Percentiles rank a stretch among this genome's conserved stretches.
Evolutionary conservation across 2,329 filamentous ascomycete genomes (phyloP).

Genomic region (Hyphodiscus sp.): DNA sequence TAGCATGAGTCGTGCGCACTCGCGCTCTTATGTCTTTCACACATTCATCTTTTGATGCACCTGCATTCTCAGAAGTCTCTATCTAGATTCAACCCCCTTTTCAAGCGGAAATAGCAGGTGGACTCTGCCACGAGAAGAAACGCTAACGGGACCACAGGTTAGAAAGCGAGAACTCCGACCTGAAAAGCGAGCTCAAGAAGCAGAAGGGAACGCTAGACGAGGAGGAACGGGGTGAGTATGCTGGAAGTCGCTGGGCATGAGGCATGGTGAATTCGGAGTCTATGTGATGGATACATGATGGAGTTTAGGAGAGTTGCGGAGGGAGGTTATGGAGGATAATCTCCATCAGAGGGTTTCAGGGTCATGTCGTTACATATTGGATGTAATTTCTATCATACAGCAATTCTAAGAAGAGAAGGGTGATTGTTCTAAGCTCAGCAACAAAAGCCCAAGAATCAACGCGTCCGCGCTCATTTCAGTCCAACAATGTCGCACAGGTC

Average conservation of each 20-base stretch:
- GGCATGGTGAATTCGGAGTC: background rate
- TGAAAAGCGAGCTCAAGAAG: slow-evolving; percentile 39
- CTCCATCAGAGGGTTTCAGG: background rate
- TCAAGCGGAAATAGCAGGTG: too few relatives aligned
- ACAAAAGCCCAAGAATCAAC: slow-evolving; percentile 1
- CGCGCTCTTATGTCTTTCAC: too few relatives aligned
- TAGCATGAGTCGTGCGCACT: too few relatives aligned
- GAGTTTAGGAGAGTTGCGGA: too few relatives aligned
- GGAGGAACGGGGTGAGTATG: slow-evolving; percentile 7
- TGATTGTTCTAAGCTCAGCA: slow-evolving; percentile 16
- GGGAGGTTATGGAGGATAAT: background rate
- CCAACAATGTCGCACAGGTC: background rate
- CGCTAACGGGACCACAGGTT: slow-evolving; percentile 27
- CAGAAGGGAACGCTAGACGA: slow-evolving; percentile 15
- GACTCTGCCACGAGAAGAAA: too few relatives aligned
- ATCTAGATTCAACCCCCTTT: too few relatives aligned
- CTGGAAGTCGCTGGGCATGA: background rate
- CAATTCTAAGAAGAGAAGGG: slow-evolving; percentile 23
- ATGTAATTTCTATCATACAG: slow-evolving; percentile 26
- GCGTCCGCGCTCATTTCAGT: background rate
- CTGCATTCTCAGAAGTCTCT: too few relatives aligned
- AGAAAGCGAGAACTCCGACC: slow-evolving; percentile 40
- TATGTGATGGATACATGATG: background rate
- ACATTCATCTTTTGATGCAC: too few relatives aligned
- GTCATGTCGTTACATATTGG: background rate